phyloP scores from a whole-genome alignment of 2,329 filamentous ascomycete species.

The Macrophomina tecta region DNA sequence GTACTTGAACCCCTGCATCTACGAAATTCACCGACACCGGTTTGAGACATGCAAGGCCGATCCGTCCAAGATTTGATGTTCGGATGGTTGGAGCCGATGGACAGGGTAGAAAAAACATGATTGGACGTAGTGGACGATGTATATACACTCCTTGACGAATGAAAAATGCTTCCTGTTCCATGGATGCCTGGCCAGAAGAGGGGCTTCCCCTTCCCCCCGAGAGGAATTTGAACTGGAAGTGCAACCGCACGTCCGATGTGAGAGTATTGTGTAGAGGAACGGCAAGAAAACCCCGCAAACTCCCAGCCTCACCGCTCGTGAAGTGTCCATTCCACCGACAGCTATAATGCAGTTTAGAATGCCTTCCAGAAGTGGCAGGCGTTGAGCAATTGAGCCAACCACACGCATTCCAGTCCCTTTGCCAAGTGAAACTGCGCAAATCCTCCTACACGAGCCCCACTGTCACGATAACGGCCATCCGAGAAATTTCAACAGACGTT shows the following conservation, averaged over 20 bases:
- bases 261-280: no score
- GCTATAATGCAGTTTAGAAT: background rate
- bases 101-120: background rate
- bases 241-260: no score
- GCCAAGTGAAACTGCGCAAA: background rate
- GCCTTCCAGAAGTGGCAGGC: background rate
- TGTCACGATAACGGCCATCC: background rate
- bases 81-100: background rate
- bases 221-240: background rate
- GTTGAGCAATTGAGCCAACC: background rate
- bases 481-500: constrained; percentile 10
- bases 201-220: background rate
- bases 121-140: background rate
- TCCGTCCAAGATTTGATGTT: background rate
- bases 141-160: background rate
- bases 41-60: background rate
- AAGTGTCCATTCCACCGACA: no score
- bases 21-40: background rate
- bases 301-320: no score
- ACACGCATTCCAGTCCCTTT: background rate
- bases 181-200: background rate
- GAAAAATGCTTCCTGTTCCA: background rate
- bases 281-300: no score
- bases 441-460: constrained; percentile 6
- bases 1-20: background rate